phyloP scores from a whole-genome alignment of 2,329 filamentous ascomycete genomes.

The Talaromyces piceae region DNA sequence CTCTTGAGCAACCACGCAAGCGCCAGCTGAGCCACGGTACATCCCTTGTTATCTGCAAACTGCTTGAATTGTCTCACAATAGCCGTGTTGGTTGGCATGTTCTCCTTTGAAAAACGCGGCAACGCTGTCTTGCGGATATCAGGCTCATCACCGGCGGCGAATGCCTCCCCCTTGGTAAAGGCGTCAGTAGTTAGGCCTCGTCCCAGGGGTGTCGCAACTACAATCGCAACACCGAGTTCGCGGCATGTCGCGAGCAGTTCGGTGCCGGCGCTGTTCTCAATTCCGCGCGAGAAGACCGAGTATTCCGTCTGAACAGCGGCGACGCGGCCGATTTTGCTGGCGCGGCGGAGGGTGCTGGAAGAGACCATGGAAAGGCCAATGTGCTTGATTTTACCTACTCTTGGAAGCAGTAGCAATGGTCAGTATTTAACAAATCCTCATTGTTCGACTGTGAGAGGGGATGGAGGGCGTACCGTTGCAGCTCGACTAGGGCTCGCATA shows the following conservation, averaged over 20 bases:
- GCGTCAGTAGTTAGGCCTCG: slow-evolving; percentile 17
- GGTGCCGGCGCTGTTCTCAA: slow-evolving; percentile 33
- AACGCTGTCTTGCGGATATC: not conserved
- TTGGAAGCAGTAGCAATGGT: slow-evolving; percentile 8
- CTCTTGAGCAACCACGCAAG: slow-evolving; percentile 58
- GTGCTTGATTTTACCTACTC: slow-evolving; percentile 48
- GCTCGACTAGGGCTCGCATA: slow-evolving; percentile 36
- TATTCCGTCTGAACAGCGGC: slow-evolving; percentile 50
- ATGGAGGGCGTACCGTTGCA: slow-evolving; percentile 21
- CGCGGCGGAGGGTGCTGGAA: slow-evolving; percentile 44
- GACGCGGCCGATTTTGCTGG: slow-evolving; percentile 43
- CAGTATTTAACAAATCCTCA: no score
- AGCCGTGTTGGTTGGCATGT: slow-evolving; percentile 17
- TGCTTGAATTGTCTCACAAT: slow-evolving; percentile 27
- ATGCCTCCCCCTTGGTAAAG: not conserved
- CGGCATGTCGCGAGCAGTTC: slow-evolving; percentile 31
- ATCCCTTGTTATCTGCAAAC: slow-evolving; percentile 48
- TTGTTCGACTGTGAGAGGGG: not conserved
- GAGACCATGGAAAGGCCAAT: slow-evolving; percentile 46
- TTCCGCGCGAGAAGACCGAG: slow-evolving; percentile 43
- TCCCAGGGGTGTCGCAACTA: slow-evolving; percentile 32
- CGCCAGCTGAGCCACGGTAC: slow-evolving; percentile 51
- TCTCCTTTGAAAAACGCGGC: slow-evolving; percentile 3
- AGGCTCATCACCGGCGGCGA: slow-evolving; percentile 1
- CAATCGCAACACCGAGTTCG: slow-evolving; percentile 36